Evolutionary conservation across 2,329 filamentous ascomycete species (phyloP).

Genomic region (Rutstroemia sp.): DNA sequence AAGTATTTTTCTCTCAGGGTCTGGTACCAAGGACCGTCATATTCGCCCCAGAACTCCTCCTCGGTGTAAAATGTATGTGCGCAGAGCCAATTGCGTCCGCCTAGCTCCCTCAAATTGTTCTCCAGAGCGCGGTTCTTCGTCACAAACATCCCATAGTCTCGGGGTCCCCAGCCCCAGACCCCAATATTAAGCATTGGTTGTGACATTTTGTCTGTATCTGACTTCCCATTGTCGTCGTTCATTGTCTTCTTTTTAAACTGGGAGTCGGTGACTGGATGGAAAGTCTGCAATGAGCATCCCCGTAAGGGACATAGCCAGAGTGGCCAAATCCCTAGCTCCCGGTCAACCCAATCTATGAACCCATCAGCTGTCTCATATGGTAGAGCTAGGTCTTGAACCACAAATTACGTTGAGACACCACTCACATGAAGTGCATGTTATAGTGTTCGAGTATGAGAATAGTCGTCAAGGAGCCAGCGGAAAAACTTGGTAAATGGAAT

Average conservation of each 20-base stretch:
- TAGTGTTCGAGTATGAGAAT: slow-evolving; percentile 54
- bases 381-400: slow-evolving; percentile 57
- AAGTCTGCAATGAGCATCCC: slow-evolving; percentile 27
- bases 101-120: slow-evolving; percentile 57
- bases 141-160: slow-evolving; percentile 48
- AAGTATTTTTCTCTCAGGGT: slow-evolving; percentile 53
- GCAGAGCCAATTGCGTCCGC: slow-evolving; percentile 82
- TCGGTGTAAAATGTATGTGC: slow-evolving; percentile 76
- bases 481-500: slow-evolving; percentile 53
- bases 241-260: slow-evolving; percentile 14
- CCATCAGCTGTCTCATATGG: slow-evolving; percentile 43
- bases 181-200: slow-evolving; percentile 53
- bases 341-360: slow-evolving; percentile 46
- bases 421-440: slow-evolving; percentile 55
- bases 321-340: slow-evolving; percentile 42
- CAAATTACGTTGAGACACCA: slow-evolving; percentile 45
- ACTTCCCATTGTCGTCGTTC: too few relatives aligned
- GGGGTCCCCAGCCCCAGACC: slow-evolving; percentile 77
- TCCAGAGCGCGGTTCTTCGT: slow-evolving; percentile 65
- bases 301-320: slow-evolving; percentile 51
- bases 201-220: slow-evolving; percentile 20
- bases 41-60: slow-evolving; percentile 60
- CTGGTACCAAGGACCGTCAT: slow-evolving; percentile 55
- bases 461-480: slow-evolving; percentile 50
- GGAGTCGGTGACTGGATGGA: slow-evolving; percentile 26